These are phyloP conservation scores for Magnaporthales sp. DNA, from an alignment of 2,329 filamentous ascomycete species.

Conservation along the genomic window DNA sequence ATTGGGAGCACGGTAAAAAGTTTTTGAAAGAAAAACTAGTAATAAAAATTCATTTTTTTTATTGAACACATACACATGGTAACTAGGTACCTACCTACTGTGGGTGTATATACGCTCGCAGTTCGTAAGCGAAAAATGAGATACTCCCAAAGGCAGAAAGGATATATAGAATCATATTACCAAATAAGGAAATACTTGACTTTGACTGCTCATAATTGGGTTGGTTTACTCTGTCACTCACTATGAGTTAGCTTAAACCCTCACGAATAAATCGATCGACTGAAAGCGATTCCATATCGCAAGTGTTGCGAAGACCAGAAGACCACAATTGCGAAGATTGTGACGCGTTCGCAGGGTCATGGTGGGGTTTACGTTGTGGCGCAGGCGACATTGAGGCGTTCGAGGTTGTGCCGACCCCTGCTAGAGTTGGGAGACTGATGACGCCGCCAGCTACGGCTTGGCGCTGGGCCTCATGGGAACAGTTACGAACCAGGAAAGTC, in stretches of 20 bases:
- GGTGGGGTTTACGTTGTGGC: neutral
- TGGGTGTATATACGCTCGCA: too few species aligned
- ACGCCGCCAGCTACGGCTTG: neutral
- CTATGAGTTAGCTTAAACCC: neutral
- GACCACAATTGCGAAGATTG: neutral
- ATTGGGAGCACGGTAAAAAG: too few species aligned
- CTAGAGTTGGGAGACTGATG: neutral
- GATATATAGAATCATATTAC: too few species aligned
- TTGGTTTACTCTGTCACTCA: neutral
- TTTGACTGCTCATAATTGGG: neutral
- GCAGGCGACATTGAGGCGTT: neutral
- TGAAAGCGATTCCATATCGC: neutral
- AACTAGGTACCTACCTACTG: too few species aligned
- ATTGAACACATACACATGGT: too few species aligned
- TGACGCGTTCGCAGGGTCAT: neutral
- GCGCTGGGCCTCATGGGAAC: neutral
- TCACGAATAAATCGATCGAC: neutral
- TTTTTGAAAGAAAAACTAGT: too few species aligned
- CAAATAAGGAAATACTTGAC: too few species aligned
- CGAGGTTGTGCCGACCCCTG: neutral
- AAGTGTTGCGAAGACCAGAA: neutral
- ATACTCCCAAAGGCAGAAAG: too few species aligned
- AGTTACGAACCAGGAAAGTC: neutral
- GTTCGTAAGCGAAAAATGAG: too few species aligned
- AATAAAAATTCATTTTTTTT: too few species aligned